A percentile compares a stretch with the other conserved stretches of the same genome.
Evolutionary conservation across 495 filamentous ascomycete species (phyloP).

Genomic region (Endocarpon pusillum): DNA sequence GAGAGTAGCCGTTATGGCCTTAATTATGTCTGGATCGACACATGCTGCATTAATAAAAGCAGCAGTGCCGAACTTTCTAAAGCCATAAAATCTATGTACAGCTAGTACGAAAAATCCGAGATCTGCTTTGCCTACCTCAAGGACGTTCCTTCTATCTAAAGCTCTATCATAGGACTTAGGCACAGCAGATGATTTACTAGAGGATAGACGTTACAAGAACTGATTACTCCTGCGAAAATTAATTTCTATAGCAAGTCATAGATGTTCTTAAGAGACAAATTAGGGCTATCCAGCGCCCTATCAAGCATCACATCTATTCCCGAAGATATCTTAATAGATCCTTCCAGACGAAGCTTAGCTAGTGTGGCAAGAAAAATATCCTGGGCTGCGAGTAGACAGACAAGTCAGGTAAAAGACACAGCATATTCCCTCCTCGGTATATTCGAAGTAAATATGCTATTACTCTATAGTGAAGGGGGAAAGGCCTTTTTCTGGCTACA

Average conservation of each 20-base stretch:
- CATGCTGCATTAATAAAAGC: slow-evolving; percentile 29
- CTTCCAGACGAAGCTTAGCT: neutral
- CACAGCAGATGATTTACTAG: slow-evolving; percentile 21
- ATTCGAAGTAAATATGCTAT: slow-evolving; percentile 16
- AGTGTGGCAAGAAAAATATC: slow-evolving; percentile 12
- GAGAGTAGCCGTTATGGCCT: slow-evolving; percentile 11
- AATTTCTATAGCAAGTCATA: slow-evolving; percentile 17
- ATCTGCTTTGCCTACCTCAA: slow-evolving; percentile 20
- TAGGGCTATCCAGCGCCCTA: neutral
- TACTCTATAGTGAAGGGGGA: slow-evolving; percentile 17
- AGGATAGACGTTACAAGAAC: slow-evolving; percentile 28
- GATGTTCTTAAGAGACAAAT: slow-evolving; percentile 14
- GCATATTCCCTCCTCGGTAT: slow-evolving; percentile 18
- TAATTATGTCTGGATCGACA: slow-evolving; percentile 28
- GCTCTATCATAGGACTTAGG: slow-evolving; percentile 6
- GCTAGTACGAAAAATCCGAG: slow-evolving; percentile 17
- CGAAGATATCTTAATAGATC: neutral
- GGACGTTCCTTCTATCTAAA: slow-evolving; percentile 7
- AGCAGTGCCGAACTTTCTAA: slow-evolving; percentile 27
- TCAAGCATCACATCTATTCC: slow-evolving; percentile 15
- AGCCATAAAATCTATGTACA: slow-evolving; percentile 15
- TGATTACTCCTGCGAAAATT: slow-evolving; percentile 16
- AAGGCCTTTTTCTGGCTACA: slow-evolving; percentile 17
- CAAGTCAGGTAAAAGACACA: slow-evolving; percentile 13
- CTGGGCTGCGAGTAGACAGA: slow-evolving; percentile 14